These are phyloP conservation scores for Chaetoceros tenuissimus DNA, from an alignment of 108 stramenopile species.

Conservation along the genomic window DNA sequence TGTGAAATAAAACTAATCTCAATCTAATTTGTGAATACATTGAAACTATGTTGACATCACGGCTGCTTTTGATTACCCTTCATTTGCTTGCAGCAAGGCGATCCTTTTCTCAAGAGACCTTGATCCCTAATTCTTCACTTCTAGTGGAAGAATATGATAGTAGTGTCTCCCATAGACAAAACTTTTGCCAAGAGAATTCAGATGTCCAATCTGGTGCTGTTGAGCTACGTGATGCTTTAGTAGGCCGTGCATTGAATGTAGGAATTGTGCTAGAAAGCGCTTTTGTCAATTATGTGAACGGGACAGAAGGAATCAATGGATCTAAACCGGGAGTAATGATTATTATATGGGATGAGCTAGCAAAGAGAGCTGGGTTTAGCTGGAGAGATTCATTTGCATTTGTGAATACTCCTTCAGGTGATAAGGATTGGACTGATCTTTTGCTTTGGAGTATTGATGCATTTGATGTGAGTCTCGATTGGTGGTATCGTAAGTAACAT, in stretches of 20 bases:
- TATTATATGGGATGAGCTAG: constrained; percentile 2
- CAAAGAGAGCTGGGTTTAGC: constrained; percentile 1
- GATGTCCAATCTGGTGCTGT: no score
- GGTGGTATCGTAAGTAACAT: constrained; percentile 5
- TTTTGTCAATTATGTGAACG: neutral
- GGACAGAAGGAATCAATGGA: constrained; percentile 6
- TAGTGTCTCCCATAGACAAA: no score
- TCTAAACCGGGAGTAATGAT: constrained; percentile 4
- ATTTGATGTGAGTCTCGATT: constrained; percentile 2
- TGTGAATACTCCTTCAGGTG: neutral
- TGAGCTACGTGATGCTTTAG: constrained; percentile 12
- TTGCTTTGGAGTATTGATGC: neutral
- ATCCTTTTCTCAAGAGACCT: no score
- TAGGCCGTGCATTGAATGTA: constrained; percentile 1
- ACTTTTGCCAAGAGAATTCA: no score
- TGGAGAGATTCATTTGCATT: constrained; percentile 9
- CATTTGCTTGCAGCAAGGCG: no score
- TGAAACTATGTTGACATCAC: no score
- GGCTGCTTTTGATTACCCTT: no score
- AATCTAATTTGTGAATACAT: no score
- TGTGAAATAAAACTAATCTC: no score
- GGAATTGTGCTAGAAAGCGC: neutral
- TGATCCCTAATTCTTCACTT: no score
- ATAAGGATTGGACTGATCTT: constrained; percentile 7
- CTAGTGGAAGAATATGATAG: no score